Evolutionary conservation across 768 basidiomycete genomes (phyloP).

Genomic region (Suillus subalutaceus): DNA sequence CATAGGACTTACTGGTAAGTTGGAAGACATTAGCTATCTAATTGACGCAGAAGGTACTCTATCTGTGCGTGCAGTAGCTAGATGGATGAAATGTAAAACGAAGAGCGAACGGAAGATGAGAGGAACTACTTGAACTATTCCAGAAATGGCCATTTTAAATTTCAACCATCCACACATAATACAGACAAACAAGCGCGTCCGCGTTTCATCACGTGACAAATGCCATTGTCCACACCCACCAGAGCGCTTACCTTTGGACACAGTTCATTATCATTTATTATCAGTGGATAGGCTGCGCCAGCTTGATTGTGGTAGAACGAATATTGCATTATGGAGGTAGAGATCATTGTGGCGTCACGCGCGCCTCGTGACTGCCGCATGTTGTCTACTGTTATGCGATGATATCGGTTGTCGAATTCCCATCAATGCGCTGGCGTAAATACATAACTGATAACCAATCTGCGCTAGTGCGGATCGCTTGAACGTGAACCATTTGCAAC

Average conservation of each 20-base stretch:
- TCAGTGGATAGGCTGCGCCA: background rate
- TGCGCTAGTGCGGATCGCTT: background rate
- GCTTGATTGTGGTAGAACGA: background rate
- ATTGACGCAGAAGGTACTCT: constrained; percentile 6
- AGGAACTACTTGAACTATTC: constrained; percentile 19
- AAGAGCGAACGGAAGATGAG: constrained; percentile 17
- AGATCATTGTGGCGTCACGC: background rate
- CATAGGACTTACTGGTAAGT: constrained; percentile 45
- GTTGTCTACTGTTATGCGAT: background rate
- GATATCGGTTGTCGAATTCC: constrained; percentile 5
- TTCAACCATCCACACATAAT: constrained; percentile 39
- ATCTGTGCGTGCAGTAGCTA: constrained; percentile 13
- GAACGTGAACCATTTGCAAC: background rate
- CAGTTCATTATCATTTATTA: background rate
- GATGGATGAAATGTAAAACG: constrained; percentile 12
- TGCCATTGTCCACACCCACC: background rate
- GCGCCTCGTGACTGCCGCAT: constrained; percentile 4
- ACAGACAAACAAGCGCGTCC: constrained; percentile 40
- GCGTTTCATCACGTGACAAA: constrained; percentile 39
- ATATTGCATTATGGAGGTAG: background rate
- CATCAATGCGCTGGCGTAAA: constrained; percentile 6
- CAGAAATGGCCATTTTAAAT: constrained; percentile 33
- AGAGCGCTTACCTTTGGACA: background rate
- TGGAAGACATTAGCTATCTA: constrained; percentile 39
- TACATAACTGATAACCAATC: constrained; percentile 3